These are phyloP conservation scores for Pichia terricola DNA, from an alignment of 1,139 yeast genomes.

Conservation along the genomic window DNA sequence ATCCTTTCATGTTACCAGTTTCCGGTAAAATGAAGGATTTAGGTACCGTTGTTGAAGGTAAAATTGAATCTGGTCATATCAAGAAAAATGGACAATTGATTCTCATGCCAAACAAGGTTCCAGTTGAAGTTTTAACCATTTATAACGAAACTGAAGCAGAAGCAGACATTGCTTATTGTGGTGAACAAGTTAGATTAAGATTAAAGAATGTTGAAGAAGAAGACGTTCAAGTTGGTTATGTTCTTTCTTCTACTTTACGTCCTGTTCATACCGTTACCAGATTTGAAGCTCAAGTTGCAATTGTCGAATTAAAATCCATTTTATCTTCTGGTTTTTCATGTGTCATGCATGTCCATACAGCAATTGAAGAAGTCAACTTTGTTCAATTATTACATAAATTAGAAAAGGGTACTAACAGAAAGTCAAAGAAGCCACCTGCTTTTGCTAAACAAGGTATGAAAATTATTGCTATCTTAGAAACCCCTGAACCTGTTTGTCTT, in stretches of 20 bases:
- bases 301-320: conserved; percentile 90
- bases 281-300: conserved; percentile 94
- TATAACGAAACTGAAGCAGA: conserved; percentile 95
- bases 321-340: conserved; percentile 93
- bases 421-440: conserved; percentile 94
- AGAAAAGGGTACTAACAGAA: conserved; percentile 94
- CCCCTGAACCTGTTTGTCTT: conserved; percentile 79
- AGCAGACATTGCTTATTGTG: conserved; percentile 82
- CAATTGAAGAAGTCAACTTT: conserved; percentile 88
- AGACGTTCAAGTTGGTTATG: conserved; percentile 86
- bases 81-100: conserved; percentile 68
- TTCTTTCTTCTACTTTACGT: conserved; percentile 70
- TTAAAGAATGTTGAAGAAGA: conserved; percentile 96
- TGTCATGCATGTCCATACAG: conserved; percentile 98
- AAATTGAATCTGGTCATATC: conserved; percentile 90
- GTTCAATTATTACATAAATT: conserved; percentile 80
- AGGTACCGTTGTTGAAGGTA: conserved; percentile 97
- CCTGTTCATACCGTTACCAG: conserved; percentile 88
- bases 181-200: conserved; percentile 93
- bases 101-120: conserved; percentile 84
- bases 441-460: conserved; percentile 99
- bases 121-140: conserved; percentile 77
- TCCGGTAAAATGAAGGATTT: conserved; percentile 91
- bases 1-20: conserved; percentile 95
- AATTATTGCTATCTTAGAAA: conserved; percentile 84